Evolutionary conservation across 305 asterid species (phyloP).

Genomic region (Solanum aculeatissimum): DNA sequence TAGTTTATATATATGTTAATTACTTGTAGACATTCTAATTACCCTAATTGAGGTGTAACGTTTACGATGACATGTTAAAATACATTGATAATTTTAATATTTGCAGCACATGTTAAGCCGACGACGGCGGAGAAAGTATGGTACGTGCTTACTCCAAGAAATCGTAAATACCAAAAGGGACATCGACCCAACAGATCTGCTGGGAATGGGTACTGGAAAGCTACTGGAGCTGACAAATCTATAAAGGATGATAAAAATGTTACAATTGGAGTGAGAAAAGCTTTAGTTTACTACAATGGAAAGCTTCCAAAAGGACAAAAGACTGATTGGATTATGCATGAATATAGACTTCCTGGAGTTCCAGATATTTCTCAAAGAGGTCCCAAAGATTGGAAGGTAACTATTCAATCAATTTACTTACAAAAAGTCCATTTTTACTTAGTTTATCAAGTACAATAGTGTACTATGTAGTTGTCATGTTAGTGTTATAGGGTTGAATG

Average conservation of each 20-base stretch:
- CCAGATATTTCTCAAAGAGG: background rate
- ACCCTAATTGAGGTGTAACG: background rate
- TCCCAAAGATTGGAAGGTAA: background rate
- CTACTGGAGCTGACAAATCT: conserved; percentile 3
- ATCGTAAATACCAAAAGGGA: conserved; percentile 6
- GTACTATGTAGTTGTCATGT: background rate
- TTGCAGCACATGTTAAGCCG: background rate
- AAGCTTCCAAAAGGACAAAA: background rate
- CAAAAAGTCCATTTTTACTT: background rate
- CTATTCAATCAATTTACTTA: background rate
- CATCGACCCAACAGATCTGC: background rate
- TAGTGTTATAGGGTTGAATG: no score
- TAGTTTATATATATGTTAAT: no score
- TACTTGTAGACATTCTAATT: no score
- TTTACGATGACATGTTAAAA: background rate
- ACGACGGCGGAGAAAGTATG: background rate
- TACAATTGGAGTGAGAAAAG: background rate
- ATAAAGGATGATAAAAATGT: background rate
- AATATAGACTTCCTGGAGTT: background rate
- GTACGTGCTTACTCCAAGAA: conserved; percentile 8
- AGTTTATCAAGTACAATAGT: background rate
- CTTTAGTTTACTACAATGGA: background rate
- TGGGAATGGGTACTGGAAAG: conserved; percentile 8
- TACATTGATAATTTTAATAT: background rate
- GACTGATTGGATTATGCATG: conserved; percentile 12